Conservation (phyloP, 805 yeast genomes). For the Starmerella khaoyaiensis region DNA sequence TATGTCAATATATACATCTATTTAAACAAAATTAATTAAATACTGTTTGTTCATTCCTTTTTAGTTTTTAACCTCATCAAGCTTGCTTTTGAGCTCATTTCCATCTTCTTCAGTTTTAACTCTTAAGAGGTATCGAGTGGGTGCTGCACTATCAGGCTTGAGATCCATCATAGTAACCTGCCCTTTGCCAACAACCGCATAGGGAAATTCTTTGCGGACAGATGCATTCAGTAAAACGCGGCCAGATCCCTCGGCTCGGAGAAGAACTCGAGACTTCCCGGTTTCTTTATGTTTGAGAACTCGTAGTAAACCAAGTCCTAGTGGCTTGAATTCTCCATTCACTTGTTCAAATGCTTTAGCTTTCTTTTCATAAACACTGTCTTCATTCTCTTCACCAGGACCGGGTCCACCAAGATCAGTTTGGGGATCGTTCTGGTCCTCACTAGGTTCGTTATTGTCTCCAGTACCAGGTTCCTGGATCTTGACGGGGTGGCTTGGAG, state of each 20-base stretch:
- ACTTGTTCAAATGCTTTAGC: slow-evolving; percentile 57
- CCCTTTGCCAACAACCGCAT: slow-evolving; percentile 48
- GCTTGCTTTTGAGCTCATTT: slow-evolving; percentile 33
- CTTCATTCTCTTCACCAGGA: slow-evolving; percentile 84
- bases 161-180: slow-evolving; percentile 58
- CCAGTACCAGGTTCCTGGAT: slow-evolving; percentile 25
- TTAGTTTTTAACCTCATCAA: slow-evolving; percentile 24
- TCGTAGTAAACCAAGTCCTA: slow-evolving; percentile 74
- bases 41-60: neutral
- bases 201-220: slow-evolving; percentile 46
- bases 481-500: slow-evolving; percentile 16
- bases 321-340: slow-evolving; percentile 31
- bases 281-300: slow-evolving; percentile 50
- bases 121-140: slow-evolving; percentile 56
- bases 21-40: neutral
- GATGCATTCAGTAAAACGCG: slow-evolving; percentile 60
- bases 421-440: slow-evolving; percentile 30
- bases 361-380: slow-evolving; percentile 45
- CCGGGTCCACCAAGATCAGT: slow-evolving; percentile 41
- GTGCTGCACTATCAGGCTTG: slow-evolving; percentile 36
- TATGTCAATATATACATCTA: neutral
- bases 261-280: slow-evolving; percentile 52
- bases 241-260: slow-evolving; percentile 82
- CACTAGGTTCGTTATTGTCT: slow-evolving; percentile 37
- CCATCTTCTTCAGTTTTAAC: slow-evolving; percentile 72